phyloP scores from a whole-genome alignment of 106 monocot genomes.

The Xerophyta viscosa region DNA sequence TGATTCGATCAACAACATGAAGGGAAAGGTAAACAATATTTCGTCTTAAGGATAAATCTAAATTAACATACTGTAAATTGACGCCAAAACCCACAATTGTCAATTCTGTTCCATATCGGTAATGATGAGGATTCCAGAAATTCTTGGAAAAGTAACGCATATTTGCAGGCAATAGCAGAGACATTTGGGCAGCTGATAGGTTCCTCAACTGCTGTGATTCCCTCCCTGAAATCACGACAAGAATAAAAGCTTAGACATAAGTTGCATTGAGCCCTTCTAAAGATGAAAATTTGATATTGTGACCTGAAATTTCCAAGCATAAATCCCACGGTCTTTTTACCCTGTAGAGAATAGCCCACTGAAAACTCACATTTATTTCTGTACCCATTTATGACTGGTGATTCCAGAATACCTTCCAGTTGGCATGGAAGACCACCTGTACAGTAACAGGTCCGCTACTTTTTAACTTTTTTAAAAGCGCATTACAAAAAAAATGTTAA shows the following conservation, averaged over 20 bases:
- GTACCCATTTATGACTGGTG: conserved; percentile 79
- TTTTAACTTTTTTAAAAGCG: too few relatives aligned
- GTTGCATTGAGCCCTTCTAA: too few relatives aligned
- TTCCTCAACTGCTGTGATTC: conserved; percentile 84
- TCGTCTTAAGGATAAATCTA: too few relatives aligned
- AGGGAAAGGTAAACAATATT: too few relatives aligned
- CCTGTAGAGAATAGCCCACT: conserved; percentile 75
- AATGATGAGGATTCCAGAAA: conserved; percentile 66
- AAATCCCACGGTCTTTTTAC: conserved; percentile 86
- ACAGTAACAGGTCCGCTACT: neutral
- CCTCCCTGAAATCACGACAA: conserved; percentile 55
- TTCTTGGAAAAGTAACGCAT: conserved; percentile 76
- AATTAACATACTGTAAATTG: conserved; percentile 41
- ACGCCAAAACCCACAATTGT: conserved; percentile 92
- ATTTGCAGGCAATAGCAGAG: conserved; percentile 68
- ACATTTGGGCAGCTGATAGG: conserved; percentile 82
- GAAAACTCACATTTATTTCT: conserved; percentile 98
- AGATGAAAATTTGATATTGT: neutral
- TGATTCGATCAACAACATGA: too few relatives aligned
- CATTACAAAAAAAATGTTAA: too few relatives aligned
- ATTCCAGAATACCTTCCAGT: conserved; percentile 89
- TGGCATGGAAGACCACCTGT: conserved; percentile 94
- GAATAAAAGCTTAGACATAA: too few relatives aligned
- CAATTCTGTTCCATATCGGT: conserved; percentile 76
- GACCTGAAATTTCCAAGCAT: conserved; percentile 97